Evolutionary conservation across 1,284 basidiomycete species (phyloP).

Genomic region (Ceratobasidium sp.): DNA sequence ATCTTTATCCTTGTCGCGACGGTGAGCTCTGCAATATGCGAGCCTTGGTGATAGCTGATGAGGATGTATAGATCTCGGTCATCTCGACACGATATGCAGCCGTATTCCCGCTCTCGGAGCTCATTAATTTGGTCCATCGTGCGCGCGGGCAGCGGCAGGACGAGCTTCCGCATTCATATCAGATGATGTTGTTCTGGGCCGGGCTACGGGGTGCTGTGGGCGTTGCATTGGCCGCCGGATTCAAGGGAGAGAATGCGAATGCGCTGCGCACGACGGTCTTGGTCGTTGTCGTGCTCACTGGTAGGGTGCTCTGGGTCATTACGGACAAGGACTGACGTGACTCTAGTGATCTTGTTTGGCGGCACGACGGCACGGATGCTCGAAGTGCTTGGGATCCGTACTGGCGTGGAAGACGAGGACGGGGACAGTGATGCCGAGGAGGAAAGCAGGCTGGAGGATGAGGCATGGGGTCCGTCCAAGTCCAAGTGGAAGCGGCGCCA

Average conservation of each 20-base stretch:
- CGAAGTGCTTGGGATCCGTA: conserved; percentile 95
- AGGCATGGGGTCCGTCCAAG: conserved; percentile 35
- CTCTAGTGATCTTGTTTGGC: conserved; percentile 87
- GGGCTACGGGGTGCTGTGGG: conserved; percentile 96
- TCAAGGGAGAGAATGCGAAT: conserved; percentile 91
- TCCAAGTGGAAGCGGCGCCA: conserved; percentile 22
- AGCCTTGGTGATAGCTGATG: background rate
- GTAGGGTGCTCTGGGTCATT: background rate
- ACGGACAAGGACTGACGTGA: background rate
- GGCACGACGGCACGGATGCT: conserved; percentile 98
- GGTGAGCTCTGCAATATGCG: conserved; percentile 53
- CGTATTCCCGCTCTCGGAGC: conserved; percentile 96
- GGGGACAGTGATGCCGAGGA: conserved; percentile 86
- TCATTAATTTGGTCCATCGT: conserved; percentile 91
- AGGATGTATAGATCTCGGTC: conserved; percentile 72
- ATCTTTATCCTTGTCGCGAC: conserved; percentile 93
- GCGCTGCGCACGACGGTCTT: conserved; percentile 95
- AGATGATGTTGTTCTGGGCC: conserved; percentile 99
- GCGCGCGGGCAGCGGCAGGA: conserved; percentile 87
- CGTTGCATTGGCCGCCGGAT: conserved; percentile 95
- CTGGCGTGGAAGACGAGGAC: conserved; percentile 94
- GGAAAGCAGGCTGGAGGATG: conserved; percentile 54
- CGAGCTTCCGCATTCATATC: conserved; percentile 94
- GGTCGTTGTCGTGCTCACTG: conserved; percentile 93
- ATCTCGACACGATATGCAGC: conserved; percentile 95